Base-by-base conservation (phyloP, 805 yeast genomes). In the Candida parachauliodes region DNA sequence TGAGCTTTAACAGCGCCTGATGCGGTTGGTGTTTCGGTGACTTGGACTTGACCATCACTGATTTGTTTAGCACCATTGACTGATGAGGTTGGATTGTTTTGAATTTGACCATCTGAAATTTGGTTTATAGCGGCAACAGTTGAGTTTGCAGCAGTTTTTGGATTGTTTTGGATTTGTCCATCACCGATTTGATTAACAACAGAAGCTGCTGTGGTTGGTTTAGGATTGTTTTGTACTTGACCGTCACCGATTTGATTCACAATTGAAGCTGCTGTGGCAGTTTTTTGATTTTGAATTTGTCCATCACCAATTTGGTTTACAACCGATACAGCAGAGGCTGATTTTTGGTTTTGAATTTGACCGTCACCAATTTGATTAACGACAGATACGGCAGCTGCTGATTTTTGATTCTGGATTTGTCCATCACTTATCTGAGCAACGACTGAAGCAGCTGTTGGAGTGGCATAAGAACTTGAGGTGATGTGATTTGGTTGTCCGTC, bases 381-480 rank as follows among this genome's bases (percentile, higher is more conserved):
- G 15, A 55, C 51, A 26, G 52, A 60, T 26, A n/a, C 26, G 72
- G 29, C 31, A 16, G 45, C 40, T 12, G 41, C 39, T 37, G 60
- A 67, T 71, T 42, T 69, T 31, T 36, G 77, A 50, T 36, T 64
- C 50, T 59, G 65, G 42, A 70, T 59, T 55, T 71, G 76, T 38
- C 76, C 76, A 46, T 71, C 76, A 30, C 62, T 59, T 34, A 70
- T 70, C 48, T 61, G 68, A 35, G 47, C 44, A 57, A 24, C 70
- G 23, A 49, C 54, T 18, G 62, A 54, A 27, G 65, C 47, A 22
- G 68, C 55, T n/a, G 69, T 46, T 37, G 51, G 53, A 46, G 52
- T 62, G 28, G 51, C 46, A 48, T 60, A 65, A 26, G 62, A 63
- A 37, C 58, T 84, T 49, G 72, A 70, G 41, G 78, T 77, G 61